These are phyloP conservation scores for Diaporthe eres DNA, from an alignment of 2,329 filamentous ascomycete genomes.

Conservation along the genomic window DNA sequence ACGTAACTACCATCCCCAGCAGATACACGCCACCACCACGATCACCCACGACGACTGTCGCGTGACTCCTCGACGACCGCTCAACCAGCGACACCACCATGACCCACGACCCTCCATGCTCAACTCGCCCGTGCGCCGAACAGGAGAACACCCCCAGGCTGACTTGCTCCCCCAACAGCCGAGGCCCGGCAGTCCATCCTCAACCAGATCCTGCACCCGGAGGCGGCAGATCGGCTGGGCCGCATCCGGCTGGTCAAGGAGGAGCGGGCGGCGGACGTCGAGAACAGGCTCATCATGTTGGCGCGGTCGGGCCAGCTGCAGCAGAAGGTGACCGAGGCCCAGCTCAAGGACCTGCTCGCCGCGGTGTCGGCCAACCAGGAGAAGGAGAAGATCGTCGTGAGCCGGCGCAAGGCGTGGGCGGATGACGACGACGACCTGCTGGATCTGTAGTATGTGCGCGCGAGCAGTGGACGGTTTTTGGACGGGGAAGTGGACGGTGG, in stretches of 20 bases:
- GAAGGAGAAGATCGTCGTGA: conserved; percentile 89
- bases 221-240: conserved; percentile 91
- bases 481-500: neutral
- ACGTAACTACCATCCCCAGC: conserved; percentile 36
- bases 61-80: neutral
- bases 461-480: neutral
- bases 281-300: conserved; percentile 93
- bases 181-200: conserved; percentile 85
- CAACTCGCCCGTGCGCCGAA: too few relatives aligned
- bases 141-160: neutral
- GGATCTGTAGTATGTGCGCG: conserved; percentile 63
- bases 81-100: neutral
- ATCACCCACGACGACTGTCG: neutral
- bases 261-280: conserved; percentile 88
- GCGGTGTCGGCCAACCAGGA: conserved; percentile 85
- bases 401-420: conserved; percentile 84
- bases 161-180: conserved; percentile 53
- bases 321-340: conserved; percentile 89
- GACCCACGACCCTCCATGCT: too few relatives aligned
- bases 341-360: conserved; percentile 91
- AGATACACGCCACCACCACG: neutral
- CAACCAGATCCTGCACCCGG: conserved; percentile 92
- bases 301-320: conserved; percentile 89
- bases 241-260: conserved; percentile 97
- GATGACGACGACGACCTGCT: conserved; percentile 86